Evolutionary conservation across 805 yeast genomes (phyloP), one percentile per base, ranked within the genome.

Genomic region (Wickerhamiella alocasiicola): DNA sequence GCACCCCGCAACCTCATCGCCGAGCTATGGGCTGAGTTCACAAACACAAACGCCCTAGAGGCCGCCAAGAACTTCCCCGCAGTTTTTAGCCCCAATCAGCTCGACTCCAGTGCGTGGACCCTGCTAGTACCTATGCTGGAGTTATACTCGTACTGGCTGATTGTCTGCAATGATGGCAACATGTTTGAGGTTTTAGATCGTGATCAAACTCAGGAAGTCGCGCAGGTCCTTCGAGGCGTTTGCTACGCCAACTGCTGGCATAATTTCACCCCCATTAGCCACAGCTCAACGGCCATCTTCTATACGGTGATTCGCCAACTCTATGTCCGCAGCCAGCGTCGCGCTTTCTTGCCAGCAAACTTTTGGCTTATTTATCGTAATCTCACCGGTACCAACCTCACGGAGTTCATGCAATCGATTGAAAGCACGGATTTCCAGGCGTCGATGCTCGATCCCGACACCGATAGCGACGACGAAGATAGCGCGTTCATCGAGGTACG

Each of bases 101-200:
- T n/a, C 15, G 16, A 20, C 15, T 5, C 9, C 26, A 23, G 13
- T 3, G 43, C 29, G 26, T 30, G 42, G 39, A 15, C 35, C 5
- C 17, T 61, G 24, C 53, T 79, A 2, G 64, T 61, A 32, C 53
- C 77, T 0, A 70, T 76, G 44, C 65, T 78, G 43, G 83, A 80
- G 47, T 52, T 79, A 7, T 68, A 75, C 45, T 74, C 84, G 1
- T 78, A 76, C 50, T 71, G 81, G 71, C 57, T 81, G 31, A 67
- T 73, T 19, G 73, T 81, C 6, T 70, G 81, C 2, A 78, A 74
- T 47, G 93, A 81, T 52, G 59, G 63, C 9, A 87, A 77, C 48
- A 58, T 77, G 35, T 68, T 71, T 42, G 56, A 60, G 21, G 64
- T 71, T 25, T 55, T 76, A 12, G 49, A 59, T 5, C 47, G 53